phyloP scores from a whole-genome alignment of 129 eudicot genomes.

The Flaveria brownii region DNA sequence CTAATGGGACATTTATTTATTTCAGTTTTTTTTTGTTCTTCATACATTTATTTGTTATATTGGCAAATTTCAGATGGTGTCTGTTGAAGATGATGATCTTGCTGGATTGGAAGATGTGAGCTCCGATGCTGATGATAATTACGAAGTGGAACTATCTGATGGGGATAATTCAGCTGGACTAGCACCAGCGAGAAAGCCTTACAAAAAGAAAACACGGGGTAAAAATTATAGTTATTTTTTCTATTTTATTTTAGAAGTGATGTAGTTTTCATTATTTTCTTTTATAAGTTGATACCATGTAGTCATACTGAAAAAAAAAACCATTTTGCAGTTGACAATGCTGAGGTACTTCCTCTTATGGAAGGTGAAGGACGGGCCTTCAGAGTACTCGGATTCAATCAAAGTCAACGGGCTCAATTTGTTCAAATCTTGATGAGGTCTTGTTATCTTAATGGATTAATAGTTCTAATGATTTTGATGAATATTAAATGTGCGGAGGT shows the following conservation, averaged over 20 bases:
- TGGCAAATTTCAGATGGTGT: conserved; percentile 64
- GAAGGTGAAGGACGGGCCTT: conserved; percentile 96
- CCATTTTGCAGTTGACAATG: conserved; percentile 47
- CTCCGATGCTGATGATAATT: conserved; percentile 92
- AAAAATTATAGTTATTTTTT: conserved; percentile 11
- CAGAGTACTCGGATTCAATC: conserved; percentile 89
- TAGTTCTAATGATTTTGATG: background rate
- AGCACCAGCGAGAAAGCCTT: conserved; percentile 62
- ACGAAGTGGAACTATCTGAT: conserved; percentile 81
- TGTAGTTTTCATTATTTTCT: background rate
- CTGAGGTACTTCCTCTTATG: conserved; percentile 75
- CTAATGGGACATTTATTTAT: background rate
- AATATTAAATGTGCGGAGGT: conserved; percentile 9
- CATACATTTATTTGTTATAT: background rate
- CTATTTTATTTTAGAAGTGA: background rate
- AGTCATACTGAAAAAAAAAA: background rate
- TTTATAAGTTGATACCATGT: background rate
- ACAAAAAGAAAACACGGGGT: conserved; percentile 89
- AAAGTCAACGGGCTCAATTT: conserved; percentile 84
- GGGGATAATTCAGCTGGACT: conserved; percentile 66
- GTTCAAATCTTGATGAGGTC: conserved; percentile 97
- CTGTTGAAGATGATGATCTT: conserved; percentile 97
- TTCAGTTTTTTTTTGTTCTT: background rate
- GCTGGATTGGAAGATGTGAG: conserved; percentile 97
- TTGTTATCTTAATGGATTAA: background rate